Percentiles rank a stretch among this genome's conserved stretches.
These are phyloP conservation scores for Metschnikowia orientalis DNA, from an alignment of 805 yeast species.

Conservation along the genomic window DNA sequence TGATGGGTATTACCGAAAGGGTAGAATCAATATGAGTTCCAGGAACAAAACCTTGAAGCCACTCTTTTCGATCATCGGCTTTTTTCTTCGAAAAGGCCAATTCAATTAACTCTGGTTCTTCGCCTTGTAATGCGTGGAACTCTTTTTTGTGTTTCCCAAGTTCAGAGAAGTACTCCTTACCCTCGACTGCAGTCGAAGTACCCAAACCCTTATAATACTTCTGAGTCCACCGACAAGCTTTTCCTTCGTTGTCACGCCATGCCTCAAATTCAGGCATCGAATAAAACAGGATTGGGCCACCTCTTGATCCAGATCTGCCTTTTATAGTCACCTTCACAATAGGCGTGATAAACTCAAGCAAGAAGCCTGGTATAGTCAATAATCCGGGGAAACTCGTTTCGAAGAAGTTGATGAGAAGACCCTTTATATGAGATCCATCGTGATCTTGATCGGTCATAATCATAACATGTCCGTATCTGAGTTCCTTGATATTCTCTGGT, in stretches of 20 bases:
- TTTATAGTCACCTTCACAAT: slow-evolving; percentile 82
- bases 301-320: slow-evolving; percentile 50
- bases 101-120: slow-evolving; percentile 76
- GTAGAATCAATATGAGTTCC: slow-evolving; percentile 89
- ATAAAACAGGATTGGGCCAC: slow-evolving; percentile 67
- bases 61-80: slow-evolving; percentile 95
- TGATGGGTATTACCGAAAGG: slow-evolving; percentile 72
- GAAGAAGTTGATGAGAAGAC: slow-evolving; percentile 85
- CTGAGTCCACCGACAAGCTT: slow-evolving; percentile 73
- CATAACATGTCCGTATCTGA: slow-evolving; percentile 96
- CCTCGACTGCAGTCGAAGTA: slow-evolving; percentile 81
- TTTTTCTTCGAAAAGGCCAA: slow-evolving; percentile 91
- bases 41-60: slow-evolving; percentile 87
- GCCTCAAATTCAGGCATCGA: slow-evolving; percentile 93
- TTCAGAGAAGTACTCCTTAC: slow-evolving; percentile 81
- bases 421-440: slow-evolving; percentile 97
- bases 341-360: slow-evolving; percentile 93
- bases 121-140: slow-evolving; percentile 75
- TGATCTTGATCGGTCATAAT: slow-evolving; percentile 99
- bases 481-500: slow-evolving; percentile 55
- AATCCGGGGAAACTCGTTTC: slow-evolving; percentile 94
- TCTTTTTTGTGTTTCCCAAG: slow-evolving; percentile 81
- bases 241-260: slow-evolving; percentile 87
- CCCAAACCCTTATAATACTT: slow-evolving; percentile 99
- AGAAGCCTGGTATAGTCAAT: slow-evolving; percentile 82